These are phyloP conservation scores for Nemania diffusa DNA, from an alignment of 2,329 filamentous ascomycete genomes.

Conservation along the genomic window DNA sequence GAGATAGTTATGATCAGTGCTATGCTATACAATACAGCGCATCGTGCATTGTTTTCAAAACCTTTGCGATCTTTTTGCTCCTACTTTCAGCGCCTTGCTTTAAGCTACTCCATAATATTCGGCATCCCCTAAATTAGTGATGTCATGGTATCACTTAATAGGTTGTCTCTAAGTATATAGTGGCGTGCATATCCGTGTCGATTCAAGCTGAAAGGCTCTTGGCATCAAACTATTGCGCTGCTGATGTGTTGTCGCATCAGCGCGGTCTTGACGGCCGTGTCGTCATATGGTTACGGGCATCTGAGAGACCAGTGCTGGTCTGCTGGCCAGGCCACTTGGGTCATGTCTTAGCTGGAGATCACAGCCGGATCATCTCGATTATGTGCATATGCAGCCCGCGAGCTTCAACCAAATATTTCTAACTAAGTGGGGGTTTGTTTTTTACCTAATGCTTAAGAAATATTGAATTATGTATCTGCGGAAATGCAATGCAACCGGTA, in stretches of 20 bases:
- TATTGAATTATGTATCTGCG: constrained; percentile 13
- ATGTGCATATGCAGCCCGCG: background rate
- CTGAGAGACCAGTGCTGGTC: constrained; percentile 7
- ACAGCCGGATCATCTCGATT: constrained; percentile 11
- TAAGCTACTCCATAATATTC: background rate
- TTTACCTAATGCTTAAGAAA: background rate
- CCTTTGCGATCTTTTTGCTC: background rate
- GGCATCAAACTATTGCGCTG: constrained; percentile 6
- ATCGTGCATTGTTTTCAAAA: background rate
- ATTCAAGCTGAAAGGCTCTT: constrained; percentile 1
- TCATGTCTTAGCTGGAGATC: constrained; percentile 18
- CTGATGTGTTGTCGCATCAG: background rate
- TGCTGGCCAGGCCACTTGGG: constrained; percentile 7
- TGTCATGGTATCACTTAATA: constrained; percentile 19
- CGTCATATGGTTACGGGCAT: constrained; percentile 1
- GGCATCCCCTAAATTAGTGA: constrained; percentile 15
- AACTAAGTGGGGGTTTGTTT: constrained; percentile 9
- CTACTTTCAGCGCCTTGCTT: background rate
- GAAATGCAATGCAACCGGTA: constrained; percentile 15
- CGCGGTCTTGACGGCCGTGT: background rate
- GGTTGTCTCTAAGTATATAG: background rate
- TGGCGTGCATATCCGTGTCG: background rate
- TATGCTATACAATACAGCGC: background rate
- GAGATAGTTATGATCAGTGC: background rate
- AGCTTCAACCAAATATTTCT: constrained; percentile 9